Percentiles rank a stretch among this genome's conserved stretches.
phyloP scores from a whole-genome alignment of 768 basidiomycete species.

The Cubamyces lactineus region DNA sequence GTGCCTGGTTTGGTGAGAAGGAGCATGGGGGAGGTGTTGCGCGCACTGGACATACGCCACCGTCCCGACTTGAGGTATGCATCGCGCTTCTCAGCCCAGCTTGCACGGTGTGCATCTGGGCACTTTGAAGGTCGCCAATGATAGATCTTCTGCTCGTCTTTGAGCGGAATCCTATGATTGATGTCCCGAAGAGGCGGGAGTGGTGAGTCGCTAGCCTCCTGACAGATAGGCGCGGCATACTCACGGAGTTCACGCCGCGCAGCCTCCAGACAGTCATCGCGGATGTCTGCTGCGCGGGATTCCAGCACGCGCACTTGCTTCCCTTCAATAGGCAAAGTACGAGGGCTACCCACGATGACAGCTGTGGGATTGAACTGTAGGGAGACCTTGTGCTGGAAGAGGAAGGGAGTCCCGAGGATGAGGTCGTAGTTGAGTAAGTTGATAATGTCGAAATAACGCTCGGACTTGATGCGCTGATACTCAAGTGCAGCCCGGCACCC shows the following conservation, averaged over 20 bases:
- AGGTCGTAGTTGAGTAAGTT: constrained; percentile 26
- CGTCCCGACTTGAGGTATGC: too few relatives aligned
- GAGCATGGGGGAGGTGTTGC: too few relatives aligned
- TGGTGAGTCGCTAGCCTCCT: constrained; percentile 19
- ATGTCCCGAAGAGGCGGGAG: constrained; percentile 37
- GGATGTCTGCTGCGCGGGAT: neutral
- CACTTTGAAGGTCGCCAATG: constrained; percentile 42
- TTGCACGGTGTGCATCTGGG: too few relatives aligned
- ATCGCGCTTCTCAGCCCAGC: too few relatives aligned
- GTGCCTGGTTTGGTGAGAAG: too few relatives aligned
- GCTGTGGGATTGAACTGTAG: constrained; percentile 23
- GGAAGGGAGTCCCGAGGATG: constrained; percentile 35
- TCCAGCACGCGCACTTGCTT: neutral
- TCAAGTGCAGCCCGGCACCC: constrained; percentile 7
- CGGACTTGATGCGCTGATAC: constrained; percentile 9
- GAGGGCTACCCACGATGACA: neutral
- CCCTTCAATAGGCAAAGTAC: neutral
- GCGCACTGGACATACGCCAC: too few relatives aligned
- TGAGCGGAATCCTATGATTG: constrained; percentile 42
- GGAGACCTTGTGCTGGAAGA: constrained; percentile 18
- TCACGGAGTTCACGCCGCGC: neutral
- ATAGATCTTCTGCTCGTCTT: constrained; percentile 37
- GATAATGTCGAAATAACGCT: constrained; percentile 12
- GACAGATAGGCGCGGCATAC: constrained; percentile 13
- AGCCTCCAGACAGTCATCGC: neutral